Evolutionary conservation across 2,329 filamentous ascomycete genomes (phyloP).

Genomic region (Clarireedia paspali): DNA sequence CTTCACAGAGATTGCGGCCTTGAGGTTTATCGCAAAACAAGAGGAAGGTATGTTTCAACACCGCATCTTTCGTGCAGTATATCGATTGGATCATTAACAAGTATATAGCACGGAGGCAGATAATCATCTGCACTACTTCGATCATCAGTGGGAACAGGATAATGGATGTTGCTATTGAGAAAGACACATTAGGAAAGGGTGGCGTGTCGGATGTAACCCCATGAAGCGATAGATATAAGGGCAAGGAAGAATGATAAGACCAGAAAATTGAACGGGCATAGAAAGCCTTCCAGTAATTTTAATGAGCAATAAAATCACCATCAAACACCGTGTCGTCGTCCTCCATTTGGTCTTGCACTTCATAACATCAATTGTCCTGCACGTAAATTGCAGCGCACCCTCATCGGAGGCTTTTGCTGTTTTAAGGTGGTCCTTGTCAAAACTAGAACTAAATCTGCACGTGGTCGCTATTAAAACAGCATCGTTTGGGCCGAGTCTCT

Average conservation of each 20-base stretch:
- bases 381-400: no score
- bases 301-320: conserved; percentile 4
- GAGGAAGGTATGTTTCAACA: conserved; percentile 51
- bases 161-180: conserved; percentile 80
- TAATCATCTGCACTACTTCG: conserved; percentile 88
- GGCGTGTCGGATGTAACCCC: conserved; percentile 24
- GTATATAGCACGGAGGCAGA: conserved; percentile 58
- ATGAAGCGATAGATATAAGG: neutral
- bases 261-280: conserved; percentile 3
- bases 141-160: conserved; percentile 85
- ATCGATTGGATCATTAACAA: conserved; percentile 10
- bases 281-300: neutral
- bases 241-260: conserved; percentile 6
- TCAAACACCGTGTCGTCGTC: neutral
- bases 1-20: conserved; percentile 88
- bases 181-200: conserved; percentile 28
- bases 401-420: neutral
- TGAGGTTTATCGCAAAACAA: conserved; percentile 82
- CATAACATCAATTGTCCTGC: neutral
- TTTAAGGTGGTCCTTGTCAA: conserved; percentile 5
- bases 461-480: conserved; percentile 19
- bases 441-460: conserved; percentile 14
- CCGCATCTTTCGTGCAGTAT: neutral
- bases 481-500: conserved; percentile 14
- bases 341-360: neutral